A percentile compares a stretch with the other conserved stretches of the same genome.
These are phyloP conservation scores for Trametes punicea DNA, from an alignment of 768 basidiomycete species.

Conservation along the genomic window DNA sequence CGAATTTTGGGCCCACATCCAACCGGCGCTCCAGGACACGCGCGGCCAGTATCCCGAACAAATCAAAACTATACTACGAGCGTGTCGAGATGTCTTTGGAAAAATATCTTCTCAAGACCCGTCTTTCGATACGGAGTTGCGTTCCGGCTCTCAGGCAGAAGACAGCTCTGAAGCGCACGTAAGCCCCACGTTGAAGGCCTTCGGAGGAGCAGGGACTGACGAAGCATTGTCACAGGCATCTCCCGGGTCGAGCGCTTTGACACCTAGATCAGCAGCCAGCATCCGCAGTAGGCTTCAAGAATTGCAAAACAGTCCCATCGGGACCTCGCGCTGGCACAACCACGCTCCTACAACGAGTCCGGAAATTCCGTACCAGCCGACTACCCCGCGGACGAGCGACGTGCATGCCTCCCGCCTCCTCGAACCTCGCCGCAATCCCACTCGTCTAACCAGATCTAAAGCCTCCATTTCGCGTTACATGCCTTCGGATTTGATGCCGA, in stretches of 20 bases:
- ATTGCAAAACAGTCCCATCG: neutral
- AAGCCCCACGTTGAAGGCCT: neutral
- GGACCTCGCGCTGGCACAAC: neutral
- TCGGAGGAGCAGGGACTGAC: neutral
- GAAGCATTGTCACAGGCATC: neutral
- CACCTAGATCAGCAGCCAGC: neutral
- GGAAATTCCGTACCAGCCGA: neutral
- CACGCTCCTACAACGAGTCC: neutral
- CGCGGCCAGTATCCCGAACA: slow-evolving; percentile 36
- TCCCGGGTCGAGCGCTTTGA: neutral
- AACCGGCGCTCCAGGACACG: slow-evolving; percentile 1
- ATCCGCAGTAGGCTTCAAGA: neutral
- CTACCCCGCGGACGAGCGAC: neutral
- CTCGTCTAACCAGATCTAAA: neutral
- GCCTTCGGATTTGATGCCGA: slow-evolving; percentile 1
- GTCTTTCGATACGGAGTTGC: slow-evolving; percentile 29
- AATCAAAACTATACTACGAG: slow-evolving; percentile 44
- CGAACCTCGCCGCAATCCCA: neutral
- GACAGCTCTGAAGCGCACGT: neutral
- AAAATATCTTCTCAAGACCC: slow-evolving; percentile 44
- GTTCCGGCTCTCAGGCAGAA: slow-evolving; percentile 2
- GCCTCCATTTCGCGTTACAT: neutral
- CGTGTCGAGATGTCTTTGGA: slow-evolving; percentile 45
- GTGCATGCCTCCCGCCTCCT: neutral
- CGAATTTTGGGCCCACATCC: slow-evolving; percentile 53